Conservation (phyloP, 805 yeast genomes). For the Candida qinlingensis region DNA sequence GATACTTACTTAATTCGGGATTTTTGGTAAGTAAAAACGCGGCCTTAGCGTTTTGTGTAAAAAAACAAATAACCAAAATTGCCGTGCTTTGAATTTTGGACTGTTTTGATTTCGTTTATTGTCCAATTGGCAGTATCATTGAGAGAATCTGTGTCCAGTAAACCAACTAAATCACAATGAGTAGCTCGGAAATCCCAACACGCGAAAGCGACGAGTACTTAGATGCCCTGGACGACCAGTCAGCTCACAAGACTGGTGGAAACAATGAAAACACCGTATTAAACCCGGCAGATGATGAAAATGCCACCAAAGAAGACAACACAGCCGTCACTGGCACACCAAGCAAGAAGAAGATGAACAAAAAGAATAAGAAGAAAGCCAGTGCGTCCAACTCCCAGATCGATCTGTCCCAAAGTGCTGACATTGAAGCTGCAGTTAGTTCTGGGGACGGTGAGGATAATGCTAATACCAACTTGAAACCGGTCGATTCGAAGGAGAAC, state of each 20-base stretch:
- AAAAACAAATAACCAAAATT: too few species aligned
- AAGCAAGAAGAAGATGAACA: slow-evolving; percentile 10
- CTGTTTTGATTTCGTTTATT: too few species aligned
- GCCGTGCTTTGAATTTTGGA: too few species aligned
- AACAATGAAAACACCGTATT: neutral
- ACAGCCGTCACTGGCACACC: neutral
- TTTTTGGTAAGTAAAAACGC: too few species aligned
- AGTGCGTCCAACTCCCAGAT: neutral
- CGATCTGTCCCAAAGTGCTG: slow-evolving; percentile 1
- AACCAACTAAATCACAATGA: neutral
- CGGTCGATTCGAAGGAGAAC: neutral
- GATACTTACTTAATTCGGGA: too few species aligned
- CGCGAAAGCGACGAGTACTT: slow-evolving; percentile 4
- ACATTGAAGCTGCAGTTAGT: neutral
- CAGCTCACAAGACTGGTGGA: neutral
- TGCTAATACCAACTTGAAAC: neutral
- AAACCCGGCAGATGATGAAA: neutral
- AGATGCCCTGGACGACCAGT: slow-evolving; percentile 5
- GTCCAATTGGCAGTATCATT: too few species aligned
- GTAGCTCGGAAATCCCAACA: neutral
- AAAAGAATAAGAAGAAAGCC: slow-evolving; percentile 13
- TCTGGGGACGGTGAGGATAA: neutral
- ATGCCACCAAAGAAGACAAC: neutral
- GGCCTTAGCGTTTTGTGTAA: too few species aligned
- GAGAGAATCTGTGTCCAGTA: too few species aligned